Evolutionary conservation across 306 rosid species (phyloP).

Genomic region (Alnus rubra): DNA sequence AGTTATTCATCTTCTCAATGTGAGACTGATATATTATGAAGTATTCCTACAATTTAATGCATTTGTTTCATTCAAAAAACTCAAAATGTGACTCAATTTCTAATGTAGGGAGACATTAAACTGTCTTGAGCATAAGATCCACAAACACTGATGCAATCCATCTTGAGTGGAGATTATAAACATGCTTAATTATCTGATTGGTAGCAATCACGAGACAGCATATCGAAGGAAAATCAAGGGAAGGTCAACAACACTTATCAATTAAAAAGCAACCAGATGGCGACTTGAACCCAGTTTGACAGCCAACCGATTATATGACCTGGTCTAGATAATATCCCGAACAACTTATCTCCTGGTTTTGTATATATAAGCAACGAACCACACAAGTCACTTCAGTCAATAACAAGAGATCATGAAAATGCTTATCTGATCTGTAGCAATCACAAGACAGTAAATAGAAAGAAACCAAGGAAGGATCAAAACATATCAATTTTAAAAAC

Average conservation of each 20-base stretch:
- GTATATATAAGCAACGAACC: not conserved
- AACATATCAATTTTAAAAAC: not conserved
- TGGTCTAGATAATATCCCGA: not conserved
- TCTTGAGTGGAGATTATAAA: not conserved
- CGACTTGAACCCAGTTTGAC: not conserved
- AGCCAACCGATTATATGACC: not conserved
- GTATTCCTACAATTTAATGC: too few species aligned
- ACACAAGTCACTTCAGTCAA: not conserved
- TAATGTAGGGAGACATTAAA: constrained; percentile 6
- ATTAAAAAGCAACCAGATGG: not conserved
- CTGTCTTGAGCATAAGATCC: not conserved
- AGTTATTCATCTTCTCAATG: too few species aligned
- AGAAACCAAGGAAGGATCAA: not conserved
- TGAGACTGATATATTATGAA: too few species aligned
- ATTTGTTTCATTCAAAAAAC: too few species aligned
- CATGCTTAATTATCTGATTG: not conserved
- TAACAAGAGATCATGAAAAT: not conserved
- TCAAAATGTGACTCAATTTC: not conserved
- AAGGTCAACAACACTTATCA: not conserved
- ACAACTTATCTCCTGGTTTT: not conserved
- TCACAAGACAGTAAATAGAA: not conserved
- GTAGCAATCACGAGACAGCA: not conserved
- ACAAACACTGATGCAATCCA: not conserved
- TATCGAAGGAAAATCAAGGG: not conserved
- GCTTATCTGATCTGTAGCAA: not conserved